A percentile compares a stretch with the other conserved stretches of the same genome.
phyloP scores from a whole-genome alignment of 208 protist species.

The Naegleria fowleri region DNA sequence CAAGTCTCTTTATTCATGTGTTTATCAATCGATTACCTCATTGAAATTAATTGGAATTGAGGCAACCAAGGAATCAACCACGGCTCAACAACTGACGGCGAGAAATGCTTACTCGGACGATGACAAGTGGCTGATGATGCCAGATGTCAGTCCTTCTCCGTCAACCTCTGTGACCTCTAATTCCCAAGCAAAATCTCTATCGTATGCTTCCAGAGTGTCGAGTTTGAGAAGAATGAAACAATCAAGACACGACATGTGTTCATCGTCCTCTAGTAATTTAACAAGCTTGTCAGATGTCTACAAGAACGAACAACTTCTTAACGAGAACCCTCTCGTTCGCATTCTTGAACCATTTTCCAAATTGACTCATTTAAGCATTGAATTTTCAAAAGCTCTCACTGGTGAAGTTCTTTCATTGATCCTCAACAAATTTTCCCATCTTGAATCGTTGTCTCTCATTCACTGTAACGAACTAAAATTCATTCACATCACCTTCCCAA shows the following conservation, averaged over 20 bases:
- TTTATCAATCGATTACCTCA: not conserved
- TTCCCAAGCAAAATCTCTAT: not conserved
- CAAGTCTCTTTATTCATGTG: not conserved
- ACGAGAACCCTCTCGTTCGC: not conserved
- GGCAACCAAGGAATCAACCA: not conserved
- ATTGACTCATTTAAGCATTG: not conserved
- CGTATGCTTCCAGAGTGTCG: not conserved
- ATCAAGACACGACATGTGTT: not conserved
- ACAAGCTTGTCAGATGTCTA: not conserved
- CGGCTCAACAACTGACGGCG: not conserved
- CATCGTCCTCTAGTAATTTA: not conserved
- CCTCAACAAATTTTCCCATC: not conserved
- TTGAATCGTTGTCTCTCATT: not conserved
- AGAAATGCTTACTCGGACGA: not conserved
- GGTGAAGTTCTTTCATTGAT: not conserved
- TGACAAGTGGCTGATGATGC: not conserved
- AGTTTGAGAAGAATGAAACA: not conserved
- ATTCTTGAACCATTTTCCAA: not conserved
- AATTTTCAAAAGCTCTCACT: not conserved
- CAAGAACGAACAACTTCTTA: not conserved
- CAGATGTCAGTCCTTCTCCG: not conserved
- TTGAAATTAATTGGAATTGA: not conserved
- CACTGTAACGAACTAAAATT: not conserved
- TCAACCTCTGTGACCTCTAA: not conserved
- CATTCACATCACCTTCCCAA: not conserved